Percentiles rank a stretch among this genome's conserved stretches.
phyloP scores from a whole-genome alignment of 306 rosid species.

The Sphenostylis stenocarpa region DNA sequence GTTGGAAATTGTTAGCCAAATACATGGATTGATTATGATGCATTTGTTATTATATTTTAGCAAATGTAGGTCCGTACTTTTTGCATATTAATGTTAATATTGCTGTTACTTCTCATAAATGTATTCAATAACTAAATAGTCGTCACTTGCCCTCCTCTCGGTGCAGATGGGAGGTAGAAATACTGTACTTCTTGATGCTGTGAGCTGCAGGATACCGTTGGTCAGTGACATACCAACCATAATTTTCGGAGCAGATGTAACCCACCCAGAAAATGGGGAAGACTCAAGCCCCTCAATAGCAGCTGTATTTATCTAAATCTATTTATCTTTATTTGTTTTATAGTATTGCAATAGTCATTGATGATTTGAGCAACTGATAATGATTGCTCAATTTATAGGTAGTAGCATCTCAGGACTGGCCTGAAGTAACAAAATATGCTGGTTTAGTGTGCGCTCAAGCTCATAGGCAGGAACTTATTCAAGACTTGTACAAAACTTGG shows the following conservation, averaged over 20 bases:
- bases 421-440: slow-evolving; percentile 93
- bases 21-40: not conserved
- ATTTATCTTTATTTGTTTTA: not conserved
- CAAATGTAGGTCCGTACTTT: not conserved
- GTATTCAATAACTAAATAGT: not conserved
- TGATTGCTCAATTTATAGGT: slow-evolving; percentile 56
- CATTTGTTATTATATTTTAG: not conserved
- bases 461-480: slow-evolving; percentile 92
- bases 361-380: slow-evolving; percentile 31
- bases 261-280: slow-evolving; percentile 96
- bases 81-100: not conserved
- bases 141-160: not conserved
- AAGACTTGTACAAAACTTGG: slow-evolving; percentile 91
- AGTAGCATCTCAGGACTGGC: slow-evolving; percentile 98
- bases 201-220: slow-evolving; percentile 91
- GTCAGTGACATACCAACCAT: slow-evolving; percentile 94
- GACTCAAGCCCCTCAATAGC: slow-evolving; percentile 94
- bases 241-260: slow-evolving; percentile 92
- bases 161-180: slow-evolving; percentile 96
- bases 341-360: not conserved
- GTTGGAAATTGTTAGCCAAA: slow-evolving; percentile 1
- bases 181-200: slow-evolving; percentile 90
- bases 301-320: slow-evolving; percentile 55
- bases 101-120: not conserved
- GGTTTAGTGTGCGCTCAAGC: slow-evolving; percentile 95